Conservation (phyloP, 441 rosid species). For the Breynia disticha region DNA sequence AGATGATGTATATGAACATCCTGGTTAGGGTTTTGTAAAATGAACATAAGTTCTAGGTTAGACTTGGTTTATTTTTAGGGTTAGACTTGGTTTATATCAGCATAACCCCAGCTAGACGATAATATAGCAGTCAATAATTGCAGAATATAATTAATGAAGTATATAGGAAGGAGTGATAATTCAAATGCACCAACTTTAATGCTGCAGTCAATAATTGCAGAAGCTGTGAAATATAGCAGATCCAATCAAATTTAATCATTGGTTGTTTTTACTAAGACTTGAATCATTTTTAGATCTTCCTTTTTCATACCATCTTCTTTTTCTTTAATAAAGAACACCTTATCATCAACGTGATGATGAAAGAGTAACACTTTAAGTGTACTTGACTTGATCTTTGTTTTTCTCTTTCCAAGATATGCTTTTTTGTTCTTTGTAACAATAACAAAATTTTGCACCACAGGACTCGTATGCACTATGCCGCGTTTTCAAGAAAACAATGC, state of each 20-base stretch:
- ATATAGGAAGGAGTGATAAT: too few species aligned
- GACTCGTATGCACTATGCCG: slow-evolving; percentile 69
- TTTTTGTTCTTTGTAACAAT: slow-evolving; percentile 3
- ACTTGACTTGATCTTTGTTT: slow-evolving; percentile 1
- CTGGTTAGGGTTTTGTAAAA: background rate
- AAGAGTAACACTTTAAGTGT: slow-evolving; percentile 21
- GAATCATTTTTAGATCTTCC: slow-evolving; percentile 11
- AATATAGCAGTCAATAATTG: too few species aligned
- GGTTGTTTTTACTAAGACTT: background rate
- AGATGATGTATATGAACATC: too few species aligned
- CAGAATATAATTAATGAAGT: too few species aligned
- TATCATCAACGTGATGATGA: slow-evolving; percentile 20
- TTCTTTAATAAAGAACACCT: slow-evolving; percentile 22
- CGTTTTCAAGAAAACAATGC: slow-evolving; percentile 59
- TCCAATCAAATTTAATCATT: slow-evolving; percentile 3
- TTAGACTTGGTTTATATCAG: too few species aligned
- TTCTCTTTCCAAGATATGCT: slow-evolving; percentile 5
- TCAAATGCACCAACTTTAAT: too few species aligned
- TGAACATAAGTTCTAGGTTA: too few species aligned
- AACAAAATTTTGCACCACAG: slow-evolving; percentile 14
- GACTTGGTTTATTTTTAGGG: too few species aligned
- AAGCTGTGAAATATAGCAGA: too few species aligned
- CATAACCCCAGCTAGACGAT: too few species aligned
- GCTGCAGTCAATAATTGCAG: too few species aligned
- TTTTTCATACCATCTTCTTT: slow-evolving; percentile 1